These are phyloP conservation scores for Casuarina cunninghamiana DNA, from an alignment of 306 rosid species.

Conservation along the genomic window DNA sequence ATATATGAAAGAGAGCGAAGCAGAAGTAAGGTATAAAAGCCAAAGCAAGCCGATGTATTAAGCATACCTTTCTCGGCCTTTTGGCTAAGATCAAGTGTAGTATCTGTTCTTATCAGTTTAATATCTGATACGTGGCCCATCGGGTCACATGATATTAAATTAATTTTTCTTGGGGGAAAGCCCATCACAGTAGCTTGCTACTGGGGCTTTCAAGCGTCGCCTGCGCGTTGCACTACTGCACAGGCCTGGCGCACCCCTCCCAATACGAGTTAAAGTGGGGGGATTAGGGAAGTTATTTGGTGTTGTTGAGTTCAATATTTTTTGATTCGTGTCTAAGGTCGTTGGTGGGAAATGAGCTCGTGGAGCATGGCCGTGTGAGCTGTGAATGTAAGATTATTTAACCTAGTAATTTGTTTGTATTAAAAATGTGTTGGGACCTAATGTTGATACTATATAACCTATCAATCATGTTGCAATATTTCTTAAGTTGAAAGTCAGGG, in stretches of 20 bases:
- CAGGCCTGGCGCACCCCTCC: not conserved
- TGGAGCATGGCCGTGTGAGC: too few species aligned
- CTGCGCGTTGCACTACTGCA: not conserved
- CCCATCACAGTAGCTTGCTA: not conserved
- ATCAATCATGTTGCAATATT: too few species aligned
- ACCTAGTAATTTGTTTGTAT: too few species aligned
- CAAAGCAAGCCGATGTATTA: not conserved
- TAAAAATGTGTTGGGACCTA: too few species aligned
- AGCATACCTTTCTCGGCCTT: not conserved
- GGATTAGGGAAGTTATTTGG: too few species aligned
- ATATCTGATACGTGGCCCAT: not conserved
- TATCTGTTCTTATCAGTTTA: not conserved
- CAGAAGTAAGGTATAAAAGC: not conserved
- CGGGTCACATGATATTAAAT: not conserved
- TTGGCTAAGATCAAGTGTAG: conserved; percentile 1
- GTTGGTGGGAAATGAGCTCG: too few species aligned
- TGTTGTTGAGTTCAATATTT: too few species aligned
- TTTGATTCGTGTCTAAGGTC: too few species aligned
- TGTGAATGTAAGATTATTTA: too few species aligned
- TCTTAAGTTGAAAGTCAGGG: too few species aligned
- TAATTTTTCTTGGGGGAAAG: not conserved
- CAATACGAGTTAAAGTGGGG: too few species aligned
- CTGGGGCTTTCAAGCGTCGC: not conserved
- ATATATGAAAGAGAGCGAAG: not conserved
- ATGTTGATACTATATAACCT: too few species aligned